Evolutionary conservation across 2,329 filamentous ascomycete genomes (phyloP), one percentile per base, ranked within the genome.

Genomic region (Exophiala alcalophila): DNA sequence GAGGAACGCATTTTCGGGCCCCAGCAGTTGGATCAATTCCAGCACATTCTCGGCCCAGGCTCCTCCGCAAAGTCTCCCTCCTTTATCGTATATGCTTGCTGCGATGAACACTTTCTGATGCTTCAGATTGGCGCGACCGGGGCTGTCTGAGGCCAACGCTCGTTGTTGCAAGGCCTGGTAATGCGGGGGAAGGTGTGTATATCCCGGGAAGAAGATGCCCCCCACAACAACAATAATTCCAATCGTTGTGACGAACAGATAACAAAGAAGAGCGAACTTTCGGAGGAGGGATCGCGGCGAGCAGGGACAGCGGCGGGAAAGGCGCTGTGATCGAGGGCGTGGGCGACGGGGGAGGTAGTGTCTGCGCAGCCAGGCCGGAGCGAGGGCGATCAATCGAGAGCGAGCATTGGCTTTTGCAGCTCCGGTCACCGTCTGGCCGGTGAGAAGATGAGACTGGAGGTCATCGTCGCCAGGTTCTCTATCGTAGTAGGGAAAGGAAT

Each of bases 51-150:
- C 60, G 0, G 80, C 83, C 84, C 84, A 89, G 19, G 69, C 65
- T 1, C 83, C 83, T 5, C 70, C 65, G 1, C 81, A 75, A 14
- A 88, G 65, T 2, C 72, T 65, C 1, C 81, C 82, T 5, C 69
- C 68, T 14, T 70, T 67, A 56, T 88, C 83, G 54, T 84, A 83
- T 40, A 89, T 71, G 56, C 81, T 85, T 11, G 83, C 78, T 1
- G 81, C 81, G 37, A 89, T 84, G 57, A 84, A 88, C n/a, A 88
- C 68, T 56, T 80, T 83, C 60, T 87, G 81, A 35, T 77, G 69
- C 40, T 68, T 62, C 2, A 67, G 57, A 50, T 81, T 81, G 5
- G 68, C 76, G 32, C 73, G 58, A 3, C 69, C 70, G 4, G 61
- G 49, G 4, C 52, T 40, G 15, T 59, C 52, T 15, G 63, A 67